Evolutionary conservation across 177 flowering plant genomes (phyloP).

Genomic region (Vitis hybrid): DNA sequence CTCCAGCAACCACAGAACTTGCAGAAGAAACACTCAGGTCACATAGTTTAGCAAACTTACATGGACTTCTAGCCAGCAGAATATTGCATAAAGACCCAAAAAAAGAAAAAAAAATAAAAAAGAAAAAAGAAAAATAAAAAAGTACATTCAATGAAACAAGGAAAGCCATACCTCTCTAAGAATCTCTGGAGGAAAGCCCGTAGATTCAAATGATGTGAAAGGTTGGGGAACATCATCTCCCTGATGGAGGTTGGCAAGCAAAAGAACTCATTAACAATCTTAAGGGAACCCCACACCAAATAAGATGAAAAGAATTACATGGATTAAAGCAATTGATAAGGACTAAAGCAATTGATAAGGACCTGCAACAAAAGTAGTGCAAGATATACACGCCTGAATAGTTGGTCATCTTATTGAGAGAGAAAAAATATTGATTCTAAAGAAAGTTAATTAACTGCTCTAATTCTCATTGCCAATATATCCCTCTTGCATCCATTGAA

Average conservation of each 20-base stretch:
- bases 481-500: no score
- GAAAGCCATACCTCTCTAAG: constrained; percentile 70
- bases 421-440: no score
- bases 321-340: neutral
- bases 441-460: no score
- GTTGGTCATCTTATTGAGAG: no score
- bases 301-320: neutral
- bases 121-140: neutral
- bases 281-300: neutral
- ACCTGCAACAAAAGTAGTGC: no score
- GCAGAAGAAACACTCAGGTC: constrained; percentile 24
- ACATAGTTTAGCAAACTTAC: constrained; percentile 22
- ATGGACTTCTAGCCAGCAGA: constrained; percentile 13
- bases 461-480: no score
- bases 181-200: constrained; percentile 86
- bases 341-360: neutral
- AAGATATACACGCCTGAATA: no score
- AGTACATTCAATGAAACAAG: neutral
- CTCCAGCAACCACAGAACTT: constrained; percentile 42
- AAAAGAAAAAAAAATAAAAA: neutral
- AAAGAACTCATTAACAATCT: neutral
- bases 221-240: constrained; percentile 82
- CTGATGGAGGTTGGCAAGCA: constrained; percentile 27
- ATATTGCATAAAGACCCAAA: constrained; percentile 3
- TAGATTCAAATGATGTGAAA: constrained; percentile 67